phyloP scores from a whole-genome alignment of 2,329 filamentous ascomycete genomes.

The Neofusicoccum umdonicola region DNA sequence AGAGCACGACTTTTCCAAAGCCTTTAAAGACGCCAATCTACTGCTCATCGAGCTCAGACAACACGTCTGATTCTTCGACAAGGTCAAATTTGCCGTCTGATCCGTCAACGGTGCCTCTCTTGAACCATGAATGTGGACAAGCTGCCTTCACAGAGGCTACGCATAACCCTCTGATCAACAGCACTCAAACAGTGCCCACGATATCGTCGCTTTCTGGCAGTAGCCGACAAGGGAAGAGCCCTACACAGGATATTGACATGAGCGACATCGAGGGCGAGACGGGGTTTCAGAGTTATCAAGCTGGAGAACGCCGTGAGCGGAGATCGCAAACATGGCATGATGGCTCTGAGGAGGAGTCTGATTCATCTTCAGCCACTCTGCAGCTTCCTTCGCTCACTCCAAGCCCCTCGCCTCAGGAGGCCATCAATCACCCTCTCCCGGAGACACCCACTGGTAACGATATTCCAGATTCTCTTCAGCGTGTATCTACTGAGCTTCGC shows the following conservation, averaged over 20 bases:
- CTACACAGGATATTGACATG: conserved; percentile 18
- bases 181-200: conserved; percentile 40
- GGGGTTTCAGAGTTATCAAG: neutral
- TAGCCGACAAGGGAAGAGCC: neutral
- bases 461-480: neutral
- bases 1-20: neutral
- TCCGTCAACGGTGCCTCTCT: neutral
- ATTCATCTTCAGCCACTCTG: conserved; percentile 27
- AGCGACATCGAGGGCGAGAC: conserved; percentile 23
- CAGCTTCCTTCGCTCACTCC: conserved; percentile 25
- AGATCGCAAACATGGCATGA: conserved; percentile 30
- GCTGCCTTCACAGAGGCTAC: conserved; percentile 28
- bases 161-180: conserved; percentile 43
- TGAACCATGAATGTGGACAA: neutral
- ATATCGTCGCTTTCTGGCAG: conserved; percentile 22
- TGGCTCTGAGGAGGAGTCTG: conserved; percentile 34
- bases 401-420: conserved; percentile 20
- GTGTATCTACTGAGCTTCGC: conserved; percentile 5
- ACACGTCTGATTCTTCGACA: neutral
- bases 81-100: neutral
- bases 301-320: neutral
- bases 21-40: neutral
- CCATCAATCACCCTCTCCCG: conserved; percentile 2
- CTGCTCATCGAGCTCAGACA: neutral
- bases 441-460: neutral